Evolutionary conservation across 2,329 filamentous ascomycete species (phyloP).

Genomic region (Neonectria punicea): DNA sequence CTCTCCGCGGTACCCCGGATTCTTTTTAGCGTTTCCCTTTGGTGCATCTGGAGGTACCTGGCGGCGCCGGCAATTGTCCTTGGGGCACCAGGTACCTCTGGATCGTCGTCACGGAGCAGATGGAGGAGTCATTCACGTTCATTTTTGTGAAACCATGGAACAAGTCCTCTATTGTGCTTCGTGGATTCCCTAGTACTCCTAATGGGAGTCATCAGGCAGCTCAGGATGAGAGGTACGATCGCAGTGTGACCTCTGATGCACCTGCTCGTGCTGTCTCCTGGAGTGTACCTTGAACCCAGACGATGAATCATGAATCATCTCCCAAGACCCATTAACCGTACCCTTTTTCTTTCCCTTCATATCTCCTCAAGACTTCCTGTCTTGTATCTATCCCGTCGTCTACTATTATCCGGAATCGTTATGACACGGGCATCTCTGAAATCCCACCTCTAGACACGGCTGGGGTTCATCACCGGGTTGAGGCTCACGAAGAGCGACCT

Average conservation of each 20-base stretch:
- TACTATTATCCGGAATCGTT: not conserved
- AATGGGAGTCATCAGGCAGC: not conserved
- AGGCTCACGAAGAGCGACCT: slow-evolving; percentile 45
- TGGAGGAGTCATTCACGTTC: slow-evolving; percentile 3
- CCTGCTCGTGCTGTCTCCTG: not conserved
- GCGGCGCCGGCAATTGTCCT: slow-evolving; percentile 12
- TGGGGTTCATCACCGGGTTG: slow-evolving; percentile 38
- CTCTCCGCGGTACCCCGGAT: slow-evolving; percentile 37
- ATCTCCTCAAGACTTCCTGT: not conserved
- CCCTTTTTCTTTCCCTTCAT: not conserved
- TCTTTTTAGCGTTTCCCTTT: slow-evolving; percentile 21
- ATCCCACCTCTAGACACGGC: not conserved
- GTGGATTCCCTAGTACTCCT: too few species aligned
- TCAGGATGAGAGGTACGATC: too few species aligned
- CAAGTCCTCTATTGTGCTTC: not conserved
- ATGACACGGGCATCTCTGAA: not conserved
- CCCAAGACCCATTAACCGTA: not conserved
- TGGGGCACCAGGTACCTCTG: not conserved
- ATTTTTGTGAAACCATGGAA: not conserved
- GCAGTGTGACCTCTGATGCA: not conserved
- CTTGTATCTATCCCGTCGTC: not conserved
- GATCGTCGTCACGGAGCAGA: slow-evolving; percentile 1
- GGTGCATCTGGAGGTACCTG: slow-evolving; percentile 5
- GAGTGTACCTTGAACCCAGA: not conserved
- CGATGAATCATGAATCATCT: not conserved